Conservation (phyloP, 108 stramenopile genomes). For the Aurantiochytrium sp. region DNA sequence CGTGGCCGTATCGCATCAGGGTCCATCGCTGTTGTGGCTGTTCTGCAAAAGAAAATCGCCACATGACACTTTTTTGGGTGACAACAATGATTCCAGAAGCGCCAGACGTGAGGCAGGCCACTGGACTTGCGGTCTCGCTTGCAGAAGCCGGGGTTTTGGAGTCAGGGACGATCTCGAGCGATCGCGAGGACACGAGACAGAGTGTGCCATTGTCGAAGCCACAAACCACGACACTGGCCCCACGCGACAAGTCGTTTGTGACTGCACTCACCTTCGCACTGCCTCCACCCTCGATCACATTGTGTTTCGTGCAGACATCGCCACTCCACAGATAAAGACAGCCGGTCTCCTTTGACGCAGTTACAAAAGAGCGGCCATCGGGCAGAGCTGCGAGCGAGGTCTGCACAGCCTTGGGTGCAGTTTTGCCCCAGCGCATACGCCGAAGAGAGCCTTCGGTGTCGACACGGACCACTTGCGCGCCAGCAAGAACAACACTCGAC, state of each 20-base stretch:
- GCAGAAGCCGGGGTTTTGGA: background rate
- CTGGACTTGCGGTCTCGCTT: background rate
- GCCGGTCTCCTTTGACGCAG: background rate
- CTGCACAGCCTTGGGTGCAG: background rate
- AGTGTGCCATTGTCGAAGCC: background rate
- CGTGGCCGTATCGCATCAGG: background rate
- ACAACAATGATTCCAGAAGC: too few species aligned
- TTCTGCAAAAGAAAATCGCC: too few species aligned
- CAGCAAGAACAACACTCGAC: background rate
- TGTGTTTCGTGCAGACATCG: background rate
- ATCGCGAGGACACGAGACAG: background rate
- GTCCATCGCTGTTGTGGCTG: background rate
- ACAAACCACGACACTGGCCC: background rate
- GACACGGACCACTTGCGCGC: background rate
- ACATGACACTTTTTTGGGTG: too few species aligned
- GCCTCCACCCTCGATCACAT: background rate
- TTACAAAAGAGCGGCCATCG: background rate
- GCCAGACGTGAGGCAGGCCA: too few species aligned
- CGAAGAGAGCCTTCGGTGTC: background rate
- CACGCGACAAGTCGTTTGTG: background rate
- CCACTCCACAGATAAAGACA: background rate
- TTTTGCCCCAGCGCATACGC: background rate
- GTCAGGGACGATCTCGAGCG: background rate
- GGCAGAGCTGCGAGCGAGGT: background rate
- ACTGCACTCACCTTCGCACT: background rate